Evolutionary conservation across 2,329 filamentous ascomycete species (phyloP), one percentile per base, ranked within the genome.

Genomic region (Pseudogymnoascus verrucosus): DNA sequence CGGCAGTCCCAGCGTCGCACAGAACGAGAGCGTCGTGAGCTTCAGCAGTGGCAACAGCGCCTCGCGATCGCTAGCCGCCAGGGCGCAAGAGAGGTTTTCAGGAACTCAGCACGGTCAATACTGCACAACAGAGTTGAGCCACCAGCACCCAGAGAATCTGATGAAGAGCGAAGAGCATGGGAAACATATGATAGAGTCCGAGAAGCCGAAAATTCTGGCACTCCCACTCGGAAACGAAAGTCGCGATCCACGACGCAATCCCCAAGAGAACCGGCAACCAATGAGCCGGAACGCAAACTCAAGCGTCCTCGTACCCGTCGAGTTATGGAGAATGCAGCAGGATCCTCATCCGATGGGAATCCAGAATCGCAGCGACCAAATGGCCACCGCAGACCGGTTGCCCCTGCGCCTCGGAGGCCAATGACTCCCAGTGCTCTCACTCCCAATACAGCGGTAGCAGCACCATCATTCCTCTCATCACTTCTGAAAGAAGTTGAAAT

Each of bases 401-500:
- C 64, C n/a, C 65, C 68, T 6, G 64, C 65, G 19, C 61, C 61
- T 11, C 63, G 68, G 26, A 66, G 57, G 63, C 64, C 16, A 68
- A 65, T 26, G 60, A 66, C 23, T 31, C 63, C 14, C 14, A 63
- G 34, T 31, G n/a, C 62, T 51, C 51, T 65, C 31, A 31, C 64
- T 31, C 54, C 59, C 11, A 21, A 62, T 21, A 54, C 62, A 61
- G 39, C 60, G 62, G 78, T 78, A 40, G 82, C 79, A 28, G 84
- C 82, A 6, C 90, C 91, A 6, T 93, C 90, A 5, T 93, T 98
- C 72, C 80, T 98, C 6, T 90, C 91, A 23, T 93, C 91, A 0
- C 79, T 98, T 5, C 78, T 98, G 60, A 91, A 90, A 73, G 93
- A 98, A 74, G 91, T 98, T 1, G 92, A 96, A 66, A 83, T 82